A percentile compares a stretch with the other conserved stretches of the same genome.
Conservation (phyloP, 2,329 filamentous ascomycete genomes). For the Cercospora zeae-maydis region DNA sequence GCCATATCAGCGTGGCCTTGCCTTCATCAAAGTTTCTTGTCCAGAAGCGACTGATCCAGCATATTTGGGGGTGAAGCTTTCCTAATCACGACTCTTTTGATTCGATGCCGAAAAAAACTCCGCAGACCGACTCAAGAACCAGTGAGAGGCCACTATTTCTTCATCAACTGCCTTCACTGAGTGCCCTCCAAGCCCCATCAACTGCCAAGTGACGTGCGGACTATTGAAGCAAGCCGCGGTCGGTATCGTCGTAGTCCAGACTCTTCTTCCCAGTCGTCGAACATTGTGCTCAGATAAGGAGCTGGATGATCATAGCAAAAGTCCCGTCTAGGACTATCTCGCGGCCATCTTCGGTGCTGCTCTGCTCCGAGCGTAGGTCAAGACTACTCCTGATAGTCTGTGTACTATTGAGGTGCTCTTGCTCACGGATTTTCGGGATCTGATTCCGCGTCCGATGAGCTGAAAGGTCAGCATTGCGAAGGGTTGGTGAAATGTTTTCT, state of each 20-base stretch:
- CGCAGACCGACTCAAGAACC: background rate
- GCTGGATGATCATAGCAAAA: no score
- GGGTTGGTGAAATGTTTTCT: background rate
- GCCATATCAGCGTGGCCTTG: background rate
- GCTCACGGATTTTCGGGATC: background rate
- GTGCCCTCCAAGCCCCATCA: background rate
- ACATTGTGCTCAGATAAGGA: background rate
- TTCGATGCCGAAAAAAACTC: background rate
- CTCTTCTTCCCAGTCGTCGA: no score
- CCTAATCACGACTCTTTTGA: background rate
- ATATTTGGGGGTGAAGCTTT: background rate
- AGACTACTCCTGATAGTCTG: background rate
- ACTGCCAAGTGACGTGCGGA: background rate
- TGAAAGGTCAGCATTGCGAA: background rate
- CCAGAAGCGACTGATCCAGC: background rate
- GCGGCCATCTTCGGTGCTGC: background rate
- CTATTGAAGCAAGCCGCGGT: no score
- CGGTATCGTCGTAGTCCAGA: no score
- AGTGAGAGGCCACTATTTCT: background rate
- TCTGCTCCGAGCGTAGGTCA: background rate
- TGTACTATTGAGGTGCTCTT: background rate
- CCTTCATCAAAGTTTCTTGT: background rate
- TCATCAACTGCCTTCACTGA: background rate
- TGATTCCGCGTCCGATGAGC: background rate
- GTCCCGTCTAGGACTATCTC: background rate